Percentiles rank a stretch among this genome's conserved stretches.
Evolutionary conservation across 129 eudicot species (phyloP).

Genomic region (Flaveria ramosissima): DNA sequence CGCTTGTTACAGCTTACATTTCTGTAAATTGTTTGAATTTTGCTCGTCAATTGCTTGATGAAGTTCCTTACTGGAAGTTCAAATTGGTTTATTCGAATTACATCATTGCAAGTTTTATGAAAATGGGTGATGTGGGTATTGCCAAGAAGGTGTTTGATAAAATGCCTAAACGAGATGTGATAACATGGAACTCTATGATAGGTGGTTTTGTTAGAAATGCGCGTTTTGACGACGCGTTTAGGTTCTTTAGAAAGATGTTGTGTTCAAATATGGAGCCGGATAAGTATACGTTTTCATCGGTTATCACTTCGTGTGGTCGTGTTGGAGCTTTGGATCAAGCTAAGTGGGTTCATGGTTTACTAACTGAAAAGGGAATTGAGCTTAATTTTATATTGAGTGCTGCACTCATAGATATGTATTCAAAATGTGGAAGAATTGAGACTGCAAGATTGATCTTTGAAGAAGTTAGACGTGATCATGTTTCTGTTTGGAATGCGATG

Average conservation of each 20-base stretch:
- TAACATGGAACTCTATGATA: constrained; percentile 78
- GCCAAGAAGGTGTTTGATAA: constrained; percentile 59
- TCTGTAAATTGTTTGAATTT: constrained; percentile 38
- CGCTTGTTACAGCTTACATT: constrained; percentile 45
- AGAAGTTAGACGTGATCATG: constrained; percentile 38
- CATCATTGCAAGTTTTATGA: constrained; percentile 64
- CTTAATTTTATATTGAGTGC: constrained; percentile 62
- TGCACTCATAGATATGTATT: constrained; percentile 80
- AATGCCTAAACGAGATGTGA: constrained; percentile 60
- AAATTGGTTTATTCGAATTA: constrained; percentile 52
- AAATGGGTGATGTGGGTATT: constrained; percentile 50
- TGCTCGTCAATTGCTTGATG: constrained; percentile 55
- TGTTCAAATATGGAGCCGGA: constrained; percentile 60
- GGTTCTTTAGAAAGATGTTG: constrained; percentile 60
- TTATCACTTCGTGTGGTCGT: constrained; percentile 64
- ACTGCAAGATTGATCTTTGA: constrained; percentile 55
- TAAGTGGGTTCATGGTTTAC: constrained; percentile 64
- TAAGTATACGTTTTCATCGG: constrained; percentile 80
- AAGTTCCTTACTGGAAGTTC: constrained; percentile 37
- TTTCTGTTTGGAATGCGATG: constrained; percentile 88
- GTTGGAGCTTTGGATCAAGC: constrained; percentile 75
- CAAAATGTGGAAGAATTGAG: constrained; percentile 80
- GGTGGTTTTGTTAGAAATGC: constrained; percentile 70
- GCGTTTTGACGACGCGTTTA: constrained; percentile 62
- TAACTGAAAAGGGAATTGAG: constrained; percentile 51